Evolutionary conservation across 305 asterid species (phyloP), one percentile per base, ranked within the genome.

Genomic region (Fraxinus sp.): DNA sequence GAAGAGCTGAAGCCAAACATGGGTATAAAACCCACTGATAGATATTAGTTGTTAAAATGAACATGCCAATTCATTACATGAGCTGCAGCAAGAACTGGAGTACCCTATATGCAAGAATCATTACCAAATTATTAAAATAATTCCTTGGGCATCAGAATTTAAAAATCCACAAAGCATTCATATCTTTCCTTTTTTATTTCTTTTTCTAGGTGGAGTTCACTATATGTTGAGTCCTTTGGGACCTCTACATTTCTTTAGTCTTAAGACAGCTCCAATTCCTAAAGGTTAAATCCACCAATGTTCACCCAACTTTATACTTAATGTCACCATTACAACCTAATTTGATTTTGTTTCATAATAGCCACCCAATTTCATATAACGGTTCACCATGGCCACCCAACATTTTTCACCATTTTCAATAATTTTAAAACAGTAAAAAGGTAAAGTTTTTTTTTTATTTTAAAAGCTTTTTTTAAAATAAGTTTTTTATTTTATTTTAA

Each of bases 201-300:
- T 37, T 44, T 78, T 62, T 59, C 74, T 28, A 26, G 73, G 33
- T 46, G 52, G 32, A 44, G 10, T 75, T 22, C 72, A 35, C 78
- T 55, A 28, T 72, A 77, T 52, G 33, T 35, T 41, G 18, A 37
- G 68, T 77, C 41, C 72, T 52, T 35, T 41, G 26, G 41, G 32
- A 80, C 74, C 37, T 72, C 79, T 70, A 82, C 41, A 73, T 35
- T 39, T 26, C 79, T 83, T 59, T 30, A 74, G 18, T 81, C 68
- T 64, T 72, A 57, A 74, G 64, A 74, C 20, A 68, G 80, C 70
- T 78, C 73, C 68, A 81, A 59, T 72, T 76, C 79, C 83, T 77
- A 18, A 76, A 75, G 49, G 49, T 41, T 41, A 41, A 41, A 41
- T 41, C 49, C 49, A 41, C 49, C 49, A 41, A 41, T 41, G 49